These are phyloP conservation scores for Mycena filopes DNA, from an alignment of 768 basidiomycete species.

Conservation along the genomic window DNA sequence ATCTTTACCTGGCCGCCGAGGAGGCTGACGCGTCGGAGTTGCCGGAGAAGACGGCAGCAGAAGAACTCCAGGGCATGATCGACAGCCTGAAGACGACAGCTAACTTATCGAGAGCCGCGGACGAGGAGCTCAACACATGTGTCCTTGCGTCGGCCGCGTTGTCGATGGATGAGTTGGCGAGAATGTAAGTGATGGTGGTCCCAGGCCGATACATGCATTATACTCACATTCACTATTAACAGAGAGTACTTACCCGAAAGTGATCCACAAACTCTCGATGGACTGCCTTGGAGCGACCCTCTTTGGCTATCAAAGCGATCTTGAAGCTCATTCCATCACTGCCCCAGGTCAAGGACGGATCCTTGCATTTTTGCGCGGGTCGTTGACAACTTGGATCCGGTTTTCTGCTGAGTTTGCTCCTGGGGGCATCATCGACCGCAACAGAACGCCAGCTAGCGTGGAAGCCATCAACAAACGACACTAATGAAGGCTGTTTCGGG, in stretches of 20 bases:
- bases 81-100: background rate
- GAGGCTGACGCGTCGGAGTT: background rate
- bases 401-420: too few relatives aligned
- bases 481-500: too few relatives aligned
- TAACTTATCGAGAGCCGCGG: background rate
- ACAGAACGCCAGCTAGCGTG: too few relatives aligned
- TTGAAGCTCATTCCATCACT: too few relatives aligned
- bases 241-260: background rate
- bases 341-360: too few relatives aligned
- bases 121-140: background rate
- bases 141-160: conserved; percentile 13
- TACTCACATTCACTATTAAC: background rate
- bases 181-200: conserved; percentile 12
- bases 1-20: background rate
- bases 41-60: background rate
- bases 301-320: too few relatives aligned
- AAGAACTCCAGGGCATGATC: background rate
- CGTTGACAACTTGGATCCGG: too few relatives aligned
- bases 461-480: too few relatives aligned
- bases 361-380: too few relatives aligned
- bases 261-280: background rate
- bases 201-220: background rate
- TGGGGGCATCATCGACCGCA: too few relatives aligned
- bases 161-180: conserved; percentile 13
- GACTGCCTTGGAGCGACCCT: too few relatives aligned